These are phyloP conservation scores for Naganishia vaughanmartiniae DNA, from an alignment of 768 basidiomycete species.

Conservation along the genomic window DNA sequence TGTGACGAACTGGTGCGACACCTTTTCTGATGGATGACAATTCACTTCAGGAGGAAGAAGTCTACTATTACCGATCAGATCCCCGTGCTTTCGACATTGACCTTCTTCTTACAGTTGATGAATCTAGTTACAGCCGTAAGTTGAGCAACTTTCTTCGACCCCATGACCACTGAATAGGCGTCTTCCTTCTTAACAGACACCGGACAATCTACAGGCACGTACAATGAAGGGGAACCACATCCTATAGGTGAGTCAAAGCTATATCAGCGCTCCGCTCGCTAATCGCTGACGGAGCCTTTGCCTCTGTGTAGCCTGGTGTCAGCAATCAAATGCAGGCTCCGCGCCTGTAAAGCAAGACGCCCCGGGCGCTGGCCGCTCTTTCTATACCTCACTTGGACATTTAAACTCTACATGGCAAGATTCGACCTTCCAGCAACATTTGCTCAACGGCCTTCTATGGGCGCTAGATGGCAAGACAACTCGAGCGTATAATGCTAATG, in stretches of 20 bases:
- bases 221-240: conserved; percentile 70
- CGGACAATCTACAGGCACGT: conserved; percentile 54
- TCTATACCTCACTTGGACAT: conserved; percentile 80
- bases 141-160: background rate
- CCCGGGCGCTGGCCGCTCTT: conserved; percentile 66
- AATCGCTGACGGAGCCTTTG: background rate
- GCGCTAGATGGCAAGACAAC: conserved; percentile 69
- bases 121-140: conserved; percentile 63
- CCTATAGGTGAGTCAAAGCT: conserved; percentile 62
- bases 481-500: conserved; percentile 62
- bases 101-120: conserved; percentile 66
- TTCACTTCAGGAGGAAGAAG: conserved; percentile 49
- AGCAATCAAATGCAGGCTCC: conserved; percentile 69
- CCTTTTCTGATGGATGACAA: background rate
- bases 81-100: conserved; percentile 64
- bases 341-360: conserved; percentile 52
- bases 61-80: conserved; percentile 70
- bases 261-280: background rate
- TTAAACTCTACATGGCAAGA: conserved; percentile 69
- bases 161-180: conserved; percentile 19
- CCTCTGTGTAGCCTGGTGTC: conserved; percentile 68
- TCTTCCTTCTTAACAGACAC: conserved; percentile 49
- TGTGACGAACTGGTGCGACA: background rate
- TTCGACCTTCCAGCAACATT: conserved; percentile 66
- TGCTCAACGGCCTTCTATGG: conserved; percentile 75